These are phyloP conservation scores for Colletotrichum tamarilloi DNA, from an alignment of 2,329 filamentous ascomycete genomes.

Conservation along the genomic window DNA sequence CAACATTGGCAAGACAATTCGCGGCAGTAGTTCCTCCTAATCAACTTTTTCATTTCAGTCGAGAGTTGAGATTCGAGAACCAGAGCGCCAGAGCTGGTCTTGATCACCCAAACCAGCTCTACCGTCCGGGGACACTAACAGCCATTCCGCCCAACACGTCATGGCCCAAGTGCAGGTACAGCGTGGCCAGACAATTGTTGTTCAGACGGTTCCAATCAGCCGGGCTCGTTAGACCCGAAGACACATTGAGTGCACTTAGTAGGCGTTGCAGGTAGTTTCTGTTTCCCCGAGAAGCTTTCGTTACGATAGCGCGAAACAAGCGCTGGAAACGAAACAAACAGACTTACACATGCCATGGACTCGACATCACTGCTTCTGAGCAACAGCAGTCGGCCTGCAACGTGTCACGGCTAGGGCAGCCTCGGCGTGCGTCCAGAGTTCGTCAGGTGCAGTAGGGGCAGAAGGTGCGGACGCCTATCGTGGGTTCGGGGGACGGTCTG, in stretches of 20 bases:
- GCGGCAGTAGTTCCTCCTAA: neutral
- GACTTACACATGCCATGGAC: constrained; percentile 25
- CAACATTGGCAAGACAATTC: neutral
- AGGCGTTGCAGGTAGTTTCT: constrained; percentile 17
- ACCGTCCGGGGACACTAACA: constrained; percentile 5
- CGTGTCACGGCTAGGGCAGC: constrained; percentile 20
- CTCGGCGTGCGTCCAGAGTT: neutral
- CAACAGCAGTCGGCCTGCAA: neutral
- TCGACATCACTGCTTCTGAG: neutral
- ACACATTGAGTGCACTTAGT: neutral
- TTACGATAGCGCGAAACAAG: constrained; percentile 19
- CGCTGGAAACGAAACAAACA: constrained; percentile 16
- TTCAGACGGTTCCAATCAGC: neutral
- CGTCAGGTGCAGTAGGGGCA: neutral
- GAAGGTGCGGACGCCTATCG: constrained; percentile 14
- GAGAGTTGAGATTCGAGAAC: neutral
- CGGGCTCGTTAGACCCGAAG: neutral
- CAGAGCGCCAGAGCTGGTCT: neutral
- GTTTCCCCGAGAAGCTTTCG: neutral
- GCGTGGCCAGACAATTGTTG: neutral
- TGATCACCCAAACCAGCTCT: neutral
- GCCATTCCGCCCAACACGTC: constrained; percentile 12
- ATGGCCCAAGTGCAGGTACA: constrained; percentile 2
- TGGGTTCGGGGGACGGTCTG: constrained; percentile 18
- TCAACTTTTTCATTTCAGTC: neutral